Percentiles rank a stretch among this genome's conserved stretches.
Conservation (phyloP, 495 filamentous ascomycete genomes). For the Daldinia grandis region DNA sequence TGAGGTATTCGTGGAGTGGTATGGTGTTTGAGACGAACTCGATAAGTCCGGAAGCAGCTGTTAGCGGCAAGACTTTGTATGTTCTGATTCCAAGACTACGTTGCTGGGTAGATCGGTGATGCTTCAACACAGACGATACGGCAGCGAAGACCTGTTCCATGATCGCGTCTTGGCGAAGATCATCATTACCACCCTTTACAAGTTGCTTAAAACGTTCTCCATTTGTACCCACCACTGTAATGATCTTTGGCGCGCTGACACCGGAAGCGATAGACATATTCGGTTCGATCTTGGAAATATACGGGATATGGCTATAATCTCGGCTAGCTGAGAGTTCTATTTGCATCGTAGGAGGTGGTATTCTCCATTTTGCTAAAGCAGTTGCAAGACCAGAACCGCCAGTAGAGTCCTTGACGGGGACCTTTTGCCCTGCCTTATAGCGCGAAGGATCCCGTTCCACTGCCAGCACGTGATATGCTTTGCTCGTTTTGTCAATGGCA, state of each 20-base stretch:
- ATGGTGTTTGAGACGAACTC: slow-evolving; percentile 95
- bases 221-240: slow-evolving; percentile 78
- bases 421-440: slow-evolving; percentile 72
- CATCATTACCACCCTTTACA: slow-evolving; percentile 93
- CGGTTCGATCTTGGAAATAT: slow-evolving; percentile 70
- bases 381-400: slow-evolving; percentile 66
- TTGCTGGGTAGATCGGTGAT: slow-evolving; percentile 84
- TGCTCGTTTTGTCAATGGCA: slow-evolving; percentile 74
- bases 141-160: slow-evolving; percentile 99
- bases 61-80: slow-evolving; percentile 94
- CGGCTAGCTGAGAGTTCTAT: slow-evolving; percentile 75
- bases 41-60: slow-evolving; percentile 85
- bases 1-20: slow-evolving; percentile 86
- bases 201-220: slow-evolving; percentile 85
- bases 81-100: slow-evolving; percentile 88
- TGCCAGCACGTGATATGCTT: slow-evolving; percentile 77
- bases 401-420: slow-evolving; percentile 65
- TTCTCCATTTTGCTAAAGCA: slow-evolving; percentile 62
- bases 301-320: slow-evolving; percentile 79
- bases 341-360: slow-evolving; percentile 91
- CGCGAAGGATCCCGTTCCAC: slow-evolving; percentile 64
- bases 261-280: slow-evolving; percentile 87
- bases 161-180: slow-evolving; percentile 98
- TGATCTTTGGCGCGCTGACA: slow-evolving; percentile 89
- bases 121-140: slow-evolving; percentile 87